Evolutionary conservation across 768 basidiomycete genomes (phyloP).

Genomic region (Termitomyces sp.): DNA sequence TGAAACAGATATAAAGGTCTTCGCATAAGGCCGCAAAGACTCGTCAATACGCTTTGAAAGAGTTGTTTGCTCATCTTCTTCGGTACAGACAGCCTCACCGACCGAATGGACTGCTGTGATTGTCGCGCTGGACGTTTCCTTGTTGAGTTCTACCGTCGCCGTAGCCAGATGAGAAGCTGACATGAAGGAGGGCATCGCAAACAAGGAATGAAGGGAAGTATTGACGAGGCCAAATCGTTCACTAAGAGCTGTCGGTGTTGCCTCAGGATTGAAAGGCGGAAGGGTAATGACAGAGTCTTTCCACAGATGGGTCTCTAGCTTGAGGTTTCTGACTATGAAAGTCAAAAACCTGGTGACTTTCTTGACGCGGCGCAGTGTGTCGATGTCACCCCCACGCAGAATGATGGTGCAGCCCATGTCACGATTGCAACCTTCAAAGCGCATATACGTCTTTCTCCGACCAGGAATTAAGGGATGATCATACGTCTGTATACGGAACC

Average conservation of each 20-base stretch:
- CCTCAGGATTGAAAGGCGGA: constrained; percentile 59
- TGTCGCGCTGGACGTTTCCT: constrained; percentile 14
- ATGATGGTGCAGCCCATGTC: constrained; percentile 96
- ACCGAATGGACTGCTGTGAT: constrained; percentile 24
- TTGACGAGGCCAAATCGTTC: constrained; percentile 16
- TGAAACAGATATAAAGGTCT: constrained; percentile 89
- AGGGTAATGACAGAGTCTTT: constrained; percentile 80
- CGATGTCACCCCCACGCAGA: constrained; percentile 79
- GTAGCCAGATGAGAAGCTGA: constrained; percentile 25
- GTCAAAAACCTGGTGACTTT: constrained; percentile 89
- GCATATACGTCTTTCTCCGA: constrained; percentile 91
- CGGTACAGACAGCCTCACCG: constrained; percentile 54
- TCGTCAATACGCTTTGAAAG: constrained; percentile 76
- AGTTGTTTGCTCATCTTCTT: constrained; percentile 63
- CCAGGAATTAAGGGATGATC: constrained; percentile 95
- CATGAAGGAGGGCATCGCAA: constrained; percentile 21
- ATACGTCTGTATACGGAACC: constrained; percentile 87
- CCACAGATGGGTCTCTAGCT: constrained; percentile 92
- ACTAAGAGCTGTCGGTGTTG: constrained; percentile 44
- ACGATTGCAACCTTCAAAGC: constrained; percentile 91
- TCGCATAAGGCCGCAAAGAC: constrained; percentile 77
- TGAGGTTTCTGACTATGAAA: constrained; percentile 89
- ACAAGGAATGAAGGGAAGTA: constrained; percentile 18
- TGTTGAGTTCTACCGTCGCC: constrained; percentile 14
- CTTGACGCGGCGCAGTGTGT: constrained; percentile 80